These are phyloP conservation scores for Psilocybe subaeruginosa DNA, from an alignment of 768 basidiomycete species.

Conservation along the genomic window DNA sequence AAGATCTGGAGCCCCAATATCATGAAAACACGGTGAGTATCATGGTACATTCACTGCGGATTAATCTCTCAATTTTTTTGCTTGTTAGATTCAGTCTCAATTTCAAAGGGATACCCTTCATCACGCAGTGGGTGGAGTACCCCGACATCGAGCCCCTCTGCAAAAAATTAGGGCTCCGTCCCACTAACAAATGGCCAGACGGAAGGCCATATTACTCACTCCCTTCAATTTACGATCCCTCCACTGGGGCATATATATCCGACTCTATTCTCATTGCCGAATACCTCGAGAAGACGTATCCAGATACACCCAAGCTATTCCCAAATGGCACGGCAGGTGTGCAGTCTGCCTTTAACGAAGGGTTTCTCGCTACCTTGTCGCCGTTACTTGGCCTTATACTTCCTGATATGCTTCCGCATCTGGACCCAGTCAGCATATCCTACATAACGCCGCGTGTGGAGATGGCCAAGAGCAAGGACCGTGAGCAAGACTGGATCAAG, in stretches of 20 bases:
- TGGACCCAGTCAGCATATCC: too few species aligned
- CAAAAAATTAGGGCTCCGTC: not conserved
- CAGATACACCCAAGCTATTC: not conserved
- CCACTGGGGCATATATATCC: not conserved
- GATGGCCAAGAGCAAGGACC: too few species aligned
- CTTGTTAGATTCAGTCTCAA: not conserved
- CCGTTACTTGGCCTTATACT: too few species aligned
- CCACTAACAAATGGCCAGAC: not conserved
- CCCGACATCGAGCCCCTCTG: not conserved
- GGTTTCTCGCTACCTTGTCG: too few species aligned
- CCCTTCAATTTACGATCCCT: not conserved
- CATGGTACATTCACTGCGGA: not conserved
- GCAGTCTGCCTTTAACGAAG: not conserved
- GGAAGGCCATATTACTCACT: not conserved
- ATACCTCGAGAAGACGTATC: slow-evolving; percentile 2
- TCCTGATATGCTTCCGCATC: too few species aligned
- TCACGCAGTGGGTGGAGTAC: not conserved
- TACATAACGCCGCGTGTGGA: too few species aligned
- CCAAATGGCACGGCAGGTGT: not conserved
- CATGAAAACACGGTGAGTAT: slow-evolving; percentile 33
- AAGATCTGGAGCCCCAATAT: slow-evolving; percentile 38
- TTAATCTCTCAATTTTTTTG: not conserved
- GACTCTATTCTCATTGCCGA: not conserved
- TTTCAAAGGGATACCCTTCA: not conserved
- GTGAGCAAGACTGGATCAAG: not conserved